These are phyloP conservation scores for Naganishia vaughanmartiniae DNA, from an alignment of 768 basidiomycete species.

Conservation along the genomic window DNA sequence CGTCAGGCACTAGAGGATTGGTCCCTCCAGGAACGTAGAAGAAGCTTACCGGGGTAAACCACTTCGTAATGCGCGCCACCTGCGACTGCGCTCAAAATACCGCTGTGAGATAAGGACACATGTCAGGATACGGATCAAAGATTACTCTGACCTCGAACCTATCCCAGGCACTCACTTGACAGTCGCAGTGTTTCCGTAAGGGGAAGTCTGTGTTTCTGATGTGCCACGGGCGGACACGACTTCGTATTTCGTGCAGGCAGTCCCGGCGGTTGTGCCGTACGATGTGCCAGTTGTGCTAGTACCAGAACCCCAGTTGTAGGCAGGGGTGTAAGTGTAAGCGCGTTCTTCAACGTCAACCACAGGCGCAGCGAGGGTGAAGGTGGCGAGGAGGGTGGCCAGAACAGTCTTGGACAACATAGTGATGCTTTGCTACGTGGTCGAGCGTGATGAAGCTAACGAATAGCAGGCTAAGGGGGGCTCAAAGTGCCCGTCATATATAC, in stretches of 20 bases:
- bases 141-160: no score
- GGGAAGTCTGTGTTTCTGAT: constrained; percentile 14
- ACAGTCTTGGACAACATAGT: neutral
- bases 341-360: constrained; percentile 1
- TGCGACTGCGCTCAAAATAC: constrained; percentile 16
- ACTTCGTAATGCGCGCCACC: constrained; percentile 27
- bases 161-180: constrained; percentile 9
- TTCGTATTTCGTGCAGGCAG: constrained; percentile 25
- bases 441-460: no score
- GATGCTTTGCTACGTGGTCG: no score
- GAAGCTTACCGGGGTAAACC: constrained; percentile 13
- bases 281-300: neutral
- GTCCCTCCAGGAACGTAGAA: no score
- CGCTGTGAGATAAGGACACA: neutral
- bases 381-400: neutral
- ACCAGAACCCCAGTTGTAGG: constrained; percentile 6
- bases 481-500: no score
- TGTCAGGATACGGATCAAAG: no score
- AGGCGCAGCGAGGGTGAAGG: constrained; percentile 1
- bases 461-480: no score
- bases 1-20: no score
- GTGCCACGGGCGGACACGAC: constrained; percentile 25
- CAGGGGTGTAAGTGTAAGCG: neutral
- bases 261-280: neutral
- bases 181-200: constrained; percentile 21